Evolutionary conservation across 2,329 filamentous ascomycete genomes (phyloP), one percentile per base, ranked within the genome.

Genomic region (Hypomyces perniciosus): DNA sequence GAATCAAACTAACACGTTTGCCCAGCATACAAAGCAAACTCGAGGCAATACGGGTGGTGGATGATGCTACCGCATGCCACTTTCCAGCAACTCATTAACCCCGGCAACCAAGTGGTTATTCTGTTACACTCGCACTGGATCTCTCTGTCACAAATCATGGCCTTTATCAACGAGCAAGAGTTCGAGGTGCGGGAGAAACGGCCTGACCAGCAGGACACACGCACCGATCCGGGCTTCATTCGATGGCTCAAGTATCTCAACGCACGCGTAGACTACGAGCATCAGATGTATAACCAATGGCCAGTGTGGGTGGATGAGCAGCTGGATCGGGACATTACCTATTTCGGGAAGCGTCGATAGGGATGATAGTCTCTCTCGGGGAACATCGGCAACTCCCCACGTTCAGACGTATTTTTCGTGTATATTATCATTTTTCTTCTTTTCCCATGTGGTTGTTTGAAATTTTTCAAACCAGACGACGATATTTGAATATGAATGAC

Each of bases 41-140:
- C 68, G 39, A 64, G 68, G 48, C 76, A 79, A 57, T 80, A 78
- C 59, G 69, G 61, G 4, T 81, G 78, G 78, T 81, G 78, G 78
- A 80, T 80, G 70, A 70, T 77, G 61, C 68, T 81, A 6, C 73
- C 77, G 7, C 77, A 81, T 56, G 67, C 70, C 34, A 66, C 71
- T 44, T 81, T 81, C 61, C 72, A 75, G 55, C 66, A 67, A 45
- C 62, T 81, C 47, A 69, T 80, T 55, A 72, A 79, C 59, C 64
- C 71, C 29, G 56, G 58, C 29, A 74, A 73, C 58, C 75, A 75
- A 58, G 66, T 71, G 12, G 70, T 73, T 51, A 50, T 75, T 38
- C 63, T 81, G 30, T 66, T 81, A 39, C 73, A 73, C 33, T 58
- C 76, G 46, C 78, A 81, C 63, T 81, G 78, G 77, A 72, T 80